phyloP scores from a whole-genome alignment of 2,329 filamentous ascomycete species.

The Fusarium sp. region DNA sequence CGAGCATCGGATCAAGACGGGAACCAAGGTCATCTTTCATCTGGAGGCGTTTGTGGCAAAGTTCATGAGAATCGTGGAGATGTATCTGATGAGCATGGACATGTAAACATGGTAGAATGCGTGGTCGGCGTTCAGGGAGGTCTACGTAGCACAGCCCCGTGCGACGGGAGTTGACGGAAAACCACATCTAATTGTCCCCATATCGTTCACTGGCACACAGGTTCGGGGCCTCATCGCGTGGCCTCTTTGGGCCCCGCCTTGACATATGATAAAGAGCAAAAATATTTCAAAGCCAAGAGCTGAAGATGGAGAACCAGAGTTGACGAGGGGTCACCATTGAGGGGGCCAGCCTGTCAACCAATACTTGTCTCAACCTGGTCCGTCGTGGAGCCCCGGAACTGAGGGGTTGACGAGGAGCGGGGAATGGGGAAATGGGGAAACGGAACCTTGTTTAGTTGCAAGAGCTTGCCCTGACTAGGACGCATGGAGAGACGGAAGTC shows the following conservation, averaged over 20 bases:
- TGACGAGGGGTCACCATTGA: constrained; percentile 9
- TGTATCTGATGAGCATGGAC: constrained; percentile 90
- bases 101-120: constrained; percentile 55
- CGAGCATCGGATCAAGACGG: constrained; percentile 92
- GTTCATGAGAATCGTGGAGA: constrained; percentile 96
- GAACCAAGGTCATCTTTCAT: constrained; percentile 97
- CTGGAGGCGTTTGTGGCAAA: constrained; percentile 98
- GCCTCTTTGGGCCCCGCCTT: not conserved
- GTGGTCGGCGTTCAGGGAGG: constrained; percentile 42
- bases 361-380: constrained; percentile 6
- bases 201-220: not conserved
- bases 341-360: constrained; percentile 8
- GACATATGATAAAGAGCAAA: not conserved
- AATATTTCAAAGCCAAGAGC: not conserved
- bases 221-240: not conserved
- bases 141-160: constrained; percentile 24
- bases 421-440: constrained; percentile 39
- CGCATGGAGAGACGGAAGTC: constrained; percentile 24
- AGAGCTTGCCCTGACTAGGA: constrained; percentile 21
- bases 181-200: constrained; percentile 6
- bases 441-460: constrained; percentile 21
- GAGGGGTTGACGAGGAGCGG: constrained; percentile 27
- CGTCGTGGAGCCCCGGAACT: constrained; percentile 16
- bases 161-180: constrained; percentile 17
- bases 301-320: constrained; percentile 7